Conservation (phyloP, 208 protist species). For the Sergeia podlipaevii region DNA sequence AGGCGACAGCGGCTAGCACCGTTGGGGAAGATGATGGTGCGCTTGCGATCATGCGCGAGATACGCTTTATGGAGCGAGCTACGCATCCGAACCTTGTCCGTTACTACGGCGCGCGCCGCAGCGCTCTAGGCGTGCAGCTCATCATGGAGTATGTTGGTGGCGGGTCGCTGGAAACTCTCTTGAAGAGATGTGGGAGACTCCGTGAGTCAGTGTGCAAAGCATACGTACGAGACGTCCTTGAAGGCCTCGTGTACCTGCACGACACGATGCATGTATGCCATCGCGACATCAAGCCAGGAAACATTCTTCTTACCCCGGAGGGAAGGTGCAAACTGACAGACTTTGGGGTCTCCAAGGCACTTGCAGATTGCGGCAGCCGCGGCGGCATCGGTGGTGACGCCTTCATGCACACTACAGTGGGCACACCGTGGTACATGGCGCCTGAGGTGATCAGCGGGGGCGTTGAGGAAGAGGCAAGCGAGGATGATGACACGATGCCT, state of each 20-base stretch:
- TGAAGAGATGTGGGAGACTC: slow-evolving; percentile 49
- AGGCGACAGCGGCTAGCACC: background rate
- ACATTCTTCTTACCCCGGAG: slow-evolving; percentile 84
- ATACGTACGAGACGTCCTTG: slow-evolving; percentile 74
- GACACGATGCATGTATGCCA: slow-evolving; percentile 77
- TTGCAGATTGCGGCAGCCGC: slow-evolving; percentile 20
- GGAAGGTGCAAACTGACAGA: slow-evolving; percentile 87
- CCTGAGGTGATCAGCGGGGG: slow-evolving; percentile 83
- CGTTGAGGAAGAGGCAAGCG: slow-evolving; percentile 11
- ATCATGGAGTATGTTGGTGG: slow-evolving; percentile 90
- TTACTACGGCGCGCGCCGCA: slow-evolving; percentile 78
- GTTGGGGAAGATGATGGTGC: slow-evolving; percentile 17
- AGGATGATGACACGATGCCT: slow-evolving; percentile 2
- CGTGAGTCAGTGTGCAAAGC: slow-evolving; percentile 67
- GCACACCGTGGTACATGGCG: slow-evolving; percentile 92
- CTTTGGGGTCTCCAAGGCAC: slow-evolving; percentile 76
- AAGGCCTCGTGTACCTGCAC: slow-evolving; percentile 83
- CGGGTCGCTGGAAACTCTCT: slow-evolving; percentile 70
- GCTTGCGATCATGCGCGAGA: slow-evolving; percentile 61
- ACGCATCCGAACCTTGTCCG: slow-evolving; percentile 71
- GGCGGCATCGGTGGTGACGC: background rate
- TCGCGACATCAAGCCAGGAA: slow-evolving; percentile 90
- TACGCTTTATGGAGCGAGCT: slow-evolving; percentile 70
- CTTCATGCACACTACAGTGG: slow-evolving; percentile 73
- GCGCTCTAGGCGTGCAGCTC: slow-evolving; percentile 64